Percentiles rank a stretch among this genome's conserved stretches.
These are phyloP conservation scores for Eruca vesicaria DNA, from an alignment of 441 rosid genomes.

Conservation along the genomic window DNA sequence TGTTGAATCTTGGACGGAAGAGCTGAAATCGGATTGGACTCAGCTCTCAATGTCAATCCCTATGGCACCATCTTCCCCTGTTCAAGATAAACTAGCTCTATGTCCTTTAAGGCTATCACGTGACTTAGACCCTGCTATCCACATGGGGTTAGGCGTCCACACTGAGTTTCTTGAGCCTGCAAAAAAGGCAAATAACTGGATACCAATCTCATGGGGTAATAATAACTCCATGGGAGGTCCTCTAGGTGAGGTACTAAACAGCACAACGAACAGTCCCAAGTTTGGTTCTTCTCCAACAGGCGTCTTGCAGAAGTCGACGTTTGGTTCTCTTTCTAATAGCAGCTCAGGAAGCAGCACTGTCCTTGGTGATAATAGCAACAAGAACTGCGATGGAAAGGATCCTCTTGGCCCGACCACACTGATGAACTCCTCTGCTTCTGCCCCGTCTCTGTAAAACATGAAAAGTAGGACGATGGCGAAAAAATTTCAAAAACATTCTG, in stretches of 20 bases:
- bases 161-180: constrained; percentile 36
- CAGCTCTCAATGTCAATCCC: constrained; percentile 76
- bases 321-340: constrained; percentile 63
- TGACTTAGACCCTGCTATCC: constrained; percentile 46
- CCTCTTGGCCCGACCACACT: constrained; percentile 13
- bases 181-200: constrained; percentile 54
- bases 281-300: constrained; percentile 63
- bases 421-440: constrained; percentile 27
- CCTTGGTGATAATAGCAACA: constrained; percentile 38
- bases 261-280: constrained; percentile 48
- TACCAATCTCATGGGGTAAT: constrained; percentile 61
- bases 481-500: neutral
- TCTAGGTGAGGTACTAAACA: constrained; percentile 66
- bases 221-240: constrained; percentile 68
- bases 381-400: constrained; percentile 37
- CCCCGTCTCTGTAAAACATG: constrained; percentile 7
- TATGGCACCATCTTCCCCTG: constrained; percentile 46
- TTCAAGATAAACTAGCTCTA: constrained; percentile 41
- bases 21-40: constrained; percentile 59
- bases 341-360: constrained; percentile 71
- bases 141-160: constrained; percentile 36
- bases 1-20: constrained; percentile 55
- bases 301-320: constrained; percentile 57
- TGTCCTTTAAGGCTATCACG: constrained; percentile 53
- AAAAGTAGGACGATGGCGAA: constrained; percentile 1